Base-by-base conservation (phyloP, 768 basidiomycete species). In the Infundibulicybe gibba region DNA sequence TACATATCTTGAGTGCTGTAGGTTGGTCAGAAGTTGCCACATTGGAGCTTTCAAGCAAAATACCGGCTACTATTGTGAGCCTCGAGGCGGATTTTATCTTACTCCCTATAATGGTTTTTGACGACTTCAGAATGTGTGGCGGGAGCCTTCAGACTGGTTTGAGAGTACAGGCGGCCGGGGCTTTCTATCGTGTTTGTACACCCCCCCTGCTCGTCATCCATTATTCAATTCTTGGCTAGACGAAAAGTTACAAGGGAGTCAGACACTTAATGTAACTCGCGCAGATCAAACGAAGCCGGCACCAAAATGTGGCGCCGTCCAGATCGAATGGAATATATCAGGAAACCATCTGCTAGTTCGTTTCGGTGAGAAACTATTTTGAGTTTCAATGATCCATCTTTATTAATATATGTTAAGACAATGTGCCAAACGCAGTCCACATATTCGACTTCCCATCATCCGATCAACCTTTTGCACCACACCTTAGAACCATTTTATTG, bases 91-190 rank as follows among this genome's bases (percentile, higher is more conserved):
- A 41, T 30, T 16, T 30, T 12, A 44, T 44, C 14, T 34, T 21
- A 6, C 14, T 19, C n/a, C 13, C 32, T 51, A 20, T 48, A 6
- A 5, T 43, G 38, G 25, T 25, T 25, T 25, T 25, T 25, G 25
- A 25, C 25, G 25, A 25, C 8, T 45, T 41, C 19, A 95, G 94
- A 76, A 66, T 10, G 69, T 90, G 11, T 97, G 94, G 94, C 76
- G 83, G 49, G 94, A 97, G 61, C 92, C 94, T 2, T 55, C 72
- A 0, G 82, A 83, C 51, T 97, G 94, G 94, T 66, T 91, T 35
- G 87, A 87, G 61, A 73, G 83, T 1, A 92, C 90, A 0, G 79
- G 86, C 57, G 90, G 89, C 20, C 80, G 85, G 45, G 93, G 93
- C 4, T 94, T 94, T 61, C 70, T 95, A 19, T 87, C 91, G 17